Conservation (phyloP, 768 basidiomycete species). For the Exidia glandulosa region DNA sequence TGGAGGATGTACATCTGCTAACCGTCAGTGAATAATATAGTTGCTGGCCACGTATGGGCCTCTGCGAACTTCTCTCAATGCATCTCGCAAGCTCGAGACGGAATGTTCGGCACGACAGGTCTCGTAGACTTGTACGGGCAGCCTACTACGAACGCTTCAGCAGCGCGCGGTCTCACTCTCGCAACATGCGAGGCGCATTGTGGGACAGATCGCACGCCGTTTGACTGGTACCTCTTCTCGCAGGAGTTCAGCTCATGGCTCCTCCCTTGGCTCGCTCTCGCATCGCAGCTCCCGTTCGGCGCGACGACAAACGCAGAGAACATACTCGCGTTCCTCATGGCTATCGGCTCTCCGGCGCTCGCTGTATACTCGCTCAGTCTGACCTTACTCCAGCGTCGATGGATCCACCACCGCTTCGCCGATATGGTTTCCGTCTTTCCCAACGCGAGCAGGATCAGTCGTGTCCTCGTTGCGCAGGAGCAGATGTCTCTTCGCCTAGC, state of each 20-base stretch:
- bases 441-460: conserved; percentile 21
- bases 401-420: conserved; percentile 26
- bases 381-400: conserved; percentile 33
- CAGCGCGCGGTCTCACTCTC: not conserved
- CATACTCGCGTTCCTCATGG: conserved; percentile 30
- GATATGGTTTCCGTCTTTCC: conserved; percentile 16
- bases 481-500: conserved; percentile 28
- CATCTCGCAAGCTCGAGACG: not conserved
- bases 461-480: conserved; percentile 29
- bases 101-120: not conserved
- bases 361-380: conserved; percentile 35
- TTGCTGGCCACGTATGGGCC: not conserved
- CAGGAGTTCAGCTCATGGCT: conserved; percentile 36
- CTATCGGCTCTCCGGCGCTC: conserved; percentile 33
- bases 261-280: conserved; percentile 36
- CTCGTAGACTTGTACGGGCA: not conserved
- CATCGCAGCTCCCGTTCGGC: conserved; percentile 41
- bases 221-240: not conserved
- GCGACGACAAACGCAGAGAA: conserved; percentile 29
- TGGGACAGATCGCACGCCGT: not conserved
- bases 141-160: not conserved
- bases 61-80: not conserved
- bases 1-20: too few relatives aligned
- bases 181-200: not conserved
- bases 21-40: too few relatives aligned